Conservation (phyloP, 2,329 filamentous ascomycete genomes). For the Aspergillus proliferans region DNA sequence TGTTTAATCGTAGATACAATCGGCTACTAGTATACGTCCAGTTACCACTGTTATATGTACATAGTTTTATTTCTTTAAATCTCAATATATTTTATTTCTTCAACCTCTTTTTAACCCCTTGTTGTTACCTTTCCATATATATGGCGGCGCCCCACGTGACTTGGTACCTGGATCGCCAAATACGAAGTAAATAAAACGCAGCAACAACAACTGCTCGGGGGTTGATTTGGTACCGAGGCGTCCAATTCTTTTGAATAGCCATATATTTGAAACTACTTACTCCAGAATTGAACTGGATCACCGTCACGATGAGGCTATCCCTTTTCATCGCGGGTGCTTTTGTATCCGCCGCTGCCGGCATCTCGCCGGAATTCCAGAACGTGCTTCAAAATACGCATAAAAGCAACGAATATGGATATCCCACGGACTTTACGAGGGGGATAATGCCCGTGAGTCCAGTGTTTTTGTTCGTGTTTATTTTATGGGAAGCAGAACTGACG, state of each 20-base stretch:
- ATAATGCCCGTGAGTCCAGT: conserved; percentile 48
- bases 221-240: background rate
- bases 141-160: conserved; percentile 1
- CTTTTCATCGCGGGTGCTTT: conserved; percentile 14
- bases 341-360: conserved; percentile 18
- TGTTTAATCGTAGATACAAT: no score
- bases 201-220: background rate
- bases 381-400: conserved; percentile 51
- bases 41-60: no score
- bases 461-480: no score
- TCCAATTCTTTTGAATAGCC: background rate
- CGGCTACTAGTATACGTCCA: no score
- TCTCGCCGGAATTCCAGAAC: conserved; percentile 47
- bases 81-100: no score
- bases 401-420: conserved; percentile 51
- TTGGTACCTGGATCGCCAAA: background rate
- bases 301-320: background rate
- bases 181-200: background rate
- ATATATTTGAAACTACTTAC: background rate
- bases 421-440: conserved; percentile 55
- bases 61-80: no score
- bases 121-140: no score
- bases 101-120: no score
- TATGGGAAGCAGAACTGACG: background rate
- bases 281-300: background rate